Percentiles rank a stretch among this genome's conserved stretches.
These are phyloP conservation scores for Malassezia japonica DNA, from an alignment of 1,284 basidiomycete species.

Conservation along the genomic window DNA sequence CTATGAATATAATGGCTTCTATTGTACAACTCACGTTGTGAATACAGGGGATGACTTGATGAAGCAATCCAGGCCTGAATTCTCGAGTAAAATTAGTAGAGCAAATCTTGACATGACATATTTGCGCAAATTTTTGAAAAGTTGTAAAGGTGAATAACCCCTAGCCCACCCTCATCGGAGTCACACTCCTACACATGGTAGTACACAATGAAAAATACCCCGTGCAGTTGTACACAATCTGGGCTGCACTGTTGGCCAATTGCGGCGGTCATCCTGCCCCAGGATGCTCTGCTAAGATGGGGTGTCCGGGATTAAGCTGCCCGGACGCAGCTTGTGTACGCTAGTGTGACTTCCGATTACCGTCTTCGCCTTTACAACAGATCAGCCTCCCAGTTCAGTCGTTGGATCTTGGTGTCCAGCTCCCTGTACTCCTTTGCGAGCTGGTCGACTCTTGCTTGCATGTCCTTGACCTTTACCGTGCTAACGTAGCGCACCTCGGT, in stretches of 20 bases:
- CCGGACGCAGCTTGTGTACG: neutral
- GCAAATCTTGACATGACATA: neutral
- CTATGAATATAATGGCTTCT: no score
- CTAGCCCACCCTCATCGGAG: neutral
- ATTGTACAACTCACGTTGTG: no score
- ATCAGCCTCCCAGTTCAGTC: neutral
- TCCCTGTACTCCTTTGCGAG: neutral
- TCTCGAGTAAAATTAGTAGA: no score
- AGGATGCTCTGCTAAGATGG: neutral
- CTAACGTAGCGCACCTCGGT: neutral
- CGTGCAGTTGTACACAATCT: neutral
- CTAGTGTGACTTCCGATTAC: neutral
- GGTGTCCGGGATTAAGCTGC: neutral
- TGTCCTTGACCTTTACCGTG: neutral
- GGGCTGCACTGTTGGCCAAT: neutral
- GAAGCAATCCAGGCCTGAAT: no score
- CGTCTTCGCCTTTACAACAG: neutral
- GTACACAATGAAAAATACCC: neutral
- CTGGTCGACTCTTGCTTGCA: slow-evolving; percentile 3
- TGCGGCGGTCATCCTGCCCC: neutral
- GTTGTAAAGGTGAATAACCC: neutral
- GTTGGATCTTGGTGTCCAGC: neutral
- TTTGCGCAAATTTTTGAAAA: neutral
- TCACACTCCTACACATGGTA: slow-evolving; percentile 1
- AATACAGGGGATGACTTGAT: no score